Conservation (phyloP, 768 basidiomycete genomes). For the Kwoniella pini region DNA sequence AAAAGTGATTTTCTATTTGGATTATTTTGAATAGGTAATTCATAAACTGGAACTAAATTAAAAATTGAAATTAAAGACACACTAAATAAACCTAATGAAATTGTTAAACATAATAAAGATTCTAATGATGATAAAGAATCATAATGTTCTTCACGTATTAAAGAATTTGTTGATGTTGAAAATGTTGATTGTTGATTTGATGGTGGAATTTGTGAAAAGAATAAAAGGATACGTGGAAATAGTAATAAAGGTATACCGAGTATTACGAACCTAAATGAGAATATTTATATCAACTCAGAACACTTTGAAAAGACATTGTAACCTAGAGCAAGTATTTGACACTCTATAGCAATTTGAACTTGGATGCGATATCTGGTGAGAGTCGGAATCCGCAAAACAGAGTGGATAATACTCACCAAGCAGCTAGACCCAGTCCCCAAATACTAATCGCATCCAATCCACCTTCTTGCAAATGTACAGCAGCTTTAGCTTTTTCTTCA, state of each 20-base stretch:
- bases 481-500: slow-evolving; percentile 47
- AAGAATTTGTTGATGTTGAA: slow-evolving; percentile 5
- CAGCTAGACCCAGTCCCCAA: slow-evolving; percentile 44
- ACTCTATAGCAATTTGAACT: no score
- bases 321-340: no score
- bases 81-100: slow-evolving; percentile 32
- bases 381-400: no score
- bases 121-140: slow-evolving; percentile 50
- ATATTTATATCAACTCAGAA: not conserved
- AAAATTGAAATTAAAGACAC: slow-evolving; percentile 36
- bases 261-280: slow-evolving; percentile 38
- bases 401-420: slow-evolving; percentile 53
- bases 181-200: slow-evolving; percentile 16
- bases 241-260: slow-evolving; percentile 48
- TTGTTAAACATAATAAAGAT: slow-evolving; percentile 37
- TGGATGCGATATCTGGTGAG: no score
- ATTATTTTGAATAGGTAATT: slow-evolving; percentile 23
- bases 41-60: slow-evolving; percentile 35
- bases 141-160: slow-evolving; percentile 43
- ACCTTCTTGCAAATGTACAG: slow-evolving; percentile 48
- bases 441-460: slow-evolving; percentile 45
- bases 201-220: slow-evolving; percentile 49
- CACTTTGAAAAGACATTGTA: not conserved
- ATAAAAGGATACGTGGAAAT: slow-evolving; percentile 53
- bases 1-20: slow-evolving; percentile 39